Evolutionary conservation across 352 stramenopile genomes (phyloP).

Genomic region (Globisporangium acanthophoron): DNA sequence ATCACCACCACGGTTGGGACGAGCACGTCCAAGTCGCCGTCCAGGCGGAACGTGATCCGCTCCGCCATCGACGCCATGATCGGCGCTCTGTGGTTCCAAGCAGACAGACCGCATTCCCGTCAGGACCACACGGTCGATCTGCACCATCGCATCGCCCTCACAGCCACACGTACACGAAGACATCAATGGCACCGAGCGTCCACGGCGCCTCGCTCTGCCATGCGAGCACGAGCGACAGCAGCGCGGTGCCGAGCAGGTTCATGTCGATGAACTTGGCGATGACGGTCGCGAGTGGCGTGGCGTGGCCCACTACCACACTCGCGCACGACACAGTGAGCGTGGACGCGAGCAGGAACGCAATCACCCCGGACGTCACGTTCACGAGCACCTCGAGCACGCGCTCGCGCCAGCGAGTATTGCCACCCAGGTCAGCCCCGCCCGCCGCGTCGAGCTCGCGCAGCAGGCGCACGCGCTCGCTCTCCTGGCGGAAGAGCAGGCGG

Average conservation of each 20-base stretch:
- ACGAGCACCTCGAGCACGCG: constrained; percentile 27
- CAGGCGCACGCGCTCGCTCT: constrained; percentile 13
- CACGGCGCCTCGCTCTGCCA: constrained; percentile 73
- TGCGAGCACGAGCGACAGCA: constrained; percentile 62
- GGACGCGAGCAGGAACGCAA: constrained; percentile 73
- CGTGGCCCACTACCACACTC: constrained; percentile 71
- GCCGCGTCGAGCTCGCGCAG: constrained; percentile 5
- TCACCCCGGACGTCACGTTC: constrained; percentile 69
- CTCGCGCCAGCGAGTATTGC: background rate
- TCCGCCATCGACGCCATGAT: constrained; percentile 73
- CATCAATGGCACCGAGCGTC: constrained; percentile 73
- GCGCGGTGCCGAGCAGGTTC: constrained; percentile 66
- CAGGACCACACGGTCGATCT: background rate
- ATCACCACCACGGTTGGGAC: constrained; percentile 72
- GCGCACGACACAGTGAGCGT: constrained; percentile 76
- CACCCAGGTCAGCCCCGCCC: background rate
- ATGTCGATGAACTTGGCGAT: constrained; percentile 83
- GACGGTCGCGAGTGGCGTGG: constrained; percentile 44
- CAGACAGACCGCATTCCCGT: background rate
- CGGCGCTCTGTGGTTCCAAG: constrained; percentile 25
- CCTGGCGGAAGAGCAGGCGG: constrained; percentile 12
- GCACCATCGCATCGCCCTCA: background rate
- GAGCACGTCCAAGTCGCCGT: constrained; percentile 53
- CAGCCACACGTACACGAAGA: constrained; percentile 53
- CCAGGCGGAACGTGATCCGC: constrained; percentile 51